A percentile compares a stretch with the other conserved stretches of the same genome.
Evolutionary conservation across 345 rosid genomes (phyloP).

Genomic region (Rhodomyrtus tomentosa): DNA sequence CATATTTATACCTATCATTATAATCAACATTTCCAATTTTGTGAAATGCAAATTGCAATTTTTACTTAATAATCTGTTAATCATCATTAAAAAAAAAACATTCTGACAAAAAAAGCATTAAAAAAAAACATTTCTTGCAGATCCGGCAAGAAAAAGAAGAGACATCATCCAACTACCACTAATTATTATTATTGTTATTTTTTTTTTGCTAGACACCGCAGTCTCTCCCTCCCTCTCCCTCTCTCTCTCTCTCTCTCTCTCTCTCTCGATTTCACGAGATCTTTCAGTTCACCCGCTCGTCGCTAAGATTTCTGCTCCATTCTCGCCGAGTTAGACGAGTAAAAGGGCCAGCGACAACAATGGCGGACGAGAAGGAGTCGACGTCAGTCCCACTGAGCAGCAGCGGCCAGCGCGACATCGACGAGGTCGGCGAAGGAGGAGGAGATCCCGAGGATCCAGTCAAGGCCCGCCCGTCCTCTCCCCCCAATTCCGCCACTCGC

Average conservation of each 20-base stretch:
- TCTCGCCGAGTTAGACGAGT: not conserved
- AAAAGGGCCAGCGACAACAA: not conserved
- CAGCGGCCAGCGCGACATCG: slow-evolving; percentile 30
- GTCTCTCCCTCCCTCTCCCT: not conserved
- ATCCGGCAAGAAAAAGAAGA: not conserved
- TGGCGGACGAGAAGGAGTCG: slow-evolving; percentile 59
- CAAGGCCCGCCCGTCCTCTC: slow-evolving; percentile 39
- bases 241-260: not conserved
- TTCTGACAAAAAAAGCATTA: no score
- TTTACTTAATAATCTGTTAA: not conserved
- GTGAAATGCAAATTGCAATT: no score
- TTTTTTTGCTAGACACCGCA: not conserved
- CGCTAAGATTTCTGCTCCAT: not conserved
- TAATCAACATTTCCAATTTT: not conserved
- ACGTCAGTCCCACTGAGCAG: slow-evolving; percentile 40
- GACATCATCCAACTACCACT: not conserved
- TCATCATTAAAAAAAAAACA: not conserved
- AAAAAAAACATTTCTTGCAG: not conserved
- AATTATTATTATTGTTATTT: no score
- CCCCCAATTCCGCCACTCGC: slow-evolving; percentile 48
- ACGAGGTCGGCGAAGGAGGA: slow-evolving; percentile 4
- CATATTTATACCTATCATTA: not conserved
- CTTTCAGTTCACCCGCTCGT: not conserved
- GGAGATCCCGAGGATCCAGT: slow-evolving; percentile 51
- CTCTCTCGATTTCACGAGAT: not conserved